These are phyloP conservation scores for Capsella rubella DNA, from an alignment of 441 rosid genomes.

Conservation along the genomic window DNA sequence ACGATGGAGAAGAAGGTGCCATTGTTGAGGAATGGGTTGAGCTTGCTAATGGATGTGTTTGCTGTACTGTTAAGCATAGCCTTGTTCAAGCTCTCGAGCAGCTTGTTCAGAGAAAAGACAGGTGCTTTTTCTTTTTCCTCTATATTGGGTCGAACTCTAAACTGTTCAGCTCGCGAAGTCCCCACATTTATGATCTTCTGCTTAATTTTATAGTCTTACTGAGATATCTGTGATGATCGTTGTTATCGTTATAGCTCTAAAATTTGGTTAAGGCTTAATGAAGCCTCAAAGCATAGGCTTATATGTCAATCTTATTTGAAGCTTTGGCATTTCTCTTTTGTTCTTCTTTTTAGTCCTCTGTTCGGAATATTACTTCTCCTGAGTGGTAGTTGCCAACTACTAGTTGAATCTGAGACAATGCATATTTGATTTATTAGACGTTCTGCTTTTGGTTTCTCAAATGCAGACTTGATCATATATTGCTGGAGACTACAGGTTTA, in stretches of 20 bases:
- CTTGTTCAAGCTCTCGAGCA: constrained; percentile 96
- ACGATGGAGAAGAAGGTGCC: constrained; percentile 87
- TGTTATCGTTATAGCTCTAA: not conserved
- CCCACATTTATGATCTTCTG: not conserved
- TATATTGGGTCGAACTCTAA: not conserved
- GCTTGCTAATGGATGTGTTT: constrained; percentile 89
- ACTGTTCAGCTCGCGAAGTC: not conserved
- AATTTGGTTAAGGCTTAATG: not conserved
- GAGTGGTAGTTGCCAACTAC: not conserved
- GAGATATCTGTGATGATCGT: not conserved
- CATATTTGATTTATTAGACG: not conserved
- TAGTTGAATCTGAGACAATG: not conserved
- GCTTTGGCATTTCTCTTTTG: not conserved
- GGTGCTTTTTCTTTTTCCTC: constrained; percentile 42
- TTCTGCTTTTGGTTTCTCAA: constrained; percentile 21
- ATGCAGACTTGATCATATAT: constrained; percentile 86
- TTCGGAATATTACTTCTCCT: not conserved
- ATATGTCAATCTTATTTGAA: not conserved
- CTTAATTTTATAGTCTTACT: not conserved
- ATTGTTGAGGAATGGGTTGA: constrained; percentile 98
- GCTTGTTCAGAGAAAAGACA: constrained; percentile 82
- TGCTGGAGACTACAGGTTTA: constrained; percentile 93
- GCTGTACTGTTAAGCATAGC: constrained; percentile 94
- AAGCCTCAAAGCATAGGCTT: not conserved
- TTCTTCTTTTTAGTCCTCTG: not conserved